Evolutionary conservation across 225 moss, liverwort and hornwort species (phyloP).

Genomic region (Ulota crispa): DNA sequence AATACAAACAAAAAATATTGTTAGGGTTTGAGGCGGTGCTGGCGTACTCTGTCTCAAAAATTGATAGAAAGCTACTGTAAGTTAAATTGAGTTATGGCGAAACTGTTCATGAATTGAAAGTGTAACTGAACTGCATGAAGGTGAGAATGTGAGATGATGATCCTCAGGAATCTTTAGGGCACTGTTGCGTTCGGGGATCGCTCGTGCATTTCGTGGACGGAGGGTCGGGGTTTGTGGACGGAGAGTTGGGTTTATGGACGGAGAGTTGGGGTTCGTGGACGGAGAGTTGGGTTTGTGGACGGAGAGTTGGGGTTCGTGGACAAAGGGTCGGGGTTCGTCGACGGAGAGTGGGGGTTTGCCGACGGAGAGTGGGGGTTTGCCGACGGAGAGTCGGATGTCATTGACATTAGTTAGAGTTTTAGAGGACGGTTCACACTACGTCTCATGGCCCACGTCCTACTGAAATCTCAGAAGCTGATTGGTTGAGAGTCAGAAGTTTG

Average conservation of each 20-base stretch:
- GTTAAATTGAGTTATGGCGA: neutral
- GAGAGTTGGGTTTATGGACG: neutral
- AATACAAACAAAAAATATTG: neutral
- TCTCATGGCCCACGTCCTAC: too few relatives aligned
- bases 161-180: neutral
- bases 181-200: neutral
- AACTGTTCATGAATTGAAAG: neutral
- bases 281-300: neutral
- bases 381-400: neutral
- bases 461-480: too few relatives aligned
- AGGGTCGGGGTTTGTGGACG: neutral
- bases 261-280: neutral
- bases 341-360: too few relatives aligned
- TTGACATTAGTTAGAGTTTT: too few relatives aligned
- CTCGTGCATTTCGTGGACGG: neutral
- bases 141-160: neutral
- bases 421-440: too few relatives aligned
- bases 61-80: neutral
- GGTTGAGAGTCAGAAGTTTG: too few relatives aligned
- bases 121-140: neutral
- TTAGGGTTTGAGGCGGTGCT: neutral
- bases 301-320: too few relatives aligned
- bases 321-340: too few relatives aligned
- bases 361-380: neutral
- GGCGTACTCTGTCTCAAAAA: neutral